A percentile compares a stretch with the other conserved stretches of the same genome.
Conservation (phyloP, 2,329 filamentous ascomycete species). For the Alternaria angustiovoidea region DNA sequence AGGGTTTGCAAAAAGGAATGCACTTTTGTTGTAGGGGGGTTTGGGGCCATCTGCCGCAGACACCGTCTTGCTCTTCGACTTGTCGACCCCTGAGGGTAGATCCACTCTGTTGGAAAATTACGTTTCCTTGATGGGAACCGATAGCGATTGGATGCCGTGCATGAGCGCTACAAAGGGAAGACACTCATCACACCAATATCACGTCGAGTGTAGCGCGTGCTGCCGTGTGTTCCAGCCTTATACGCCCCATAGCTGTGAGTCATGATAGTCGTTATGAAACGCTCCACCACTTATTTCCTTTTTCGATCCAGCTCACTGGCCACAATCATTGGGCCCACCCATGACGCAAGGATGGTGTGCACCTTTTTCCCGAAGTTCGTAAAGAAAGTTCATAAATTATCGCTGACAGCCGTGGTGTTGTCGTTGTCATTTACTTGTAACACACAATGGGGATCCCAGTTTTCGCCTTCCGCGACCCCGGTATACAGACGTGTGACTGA, state of each 20-base stretch:
- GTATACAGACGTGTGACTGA: slow-evolving; percentile 10
- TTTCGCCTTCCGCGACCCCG: slow-evolving; percentile 1
- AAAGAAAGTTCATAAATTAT: slow-evolving; percentile 7
- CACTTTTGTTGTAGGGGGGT: background rate
- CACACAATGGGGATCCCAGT: background rate
- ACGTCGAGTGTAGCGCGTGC: slow-evolving; percentile 3
- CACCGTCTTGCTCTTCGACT: slow-evolving; percentile 1
- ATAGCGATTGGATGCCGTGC: background rate
- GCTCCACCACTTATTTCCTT: slow-evolving; percentile 4
- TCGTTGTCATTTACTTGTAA: slow-evolving; percentile 1
- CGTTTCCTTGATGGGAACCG: background rate
- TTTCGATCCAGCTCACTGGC: slow-evolving; percentile 3
- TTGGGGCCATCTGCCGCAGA: background rate
- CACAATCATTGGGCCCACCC: slow-evolving; percentile 6
- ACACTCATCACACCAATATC: background rate
- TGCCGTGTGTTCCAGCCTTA: slow-evolving; percentile 17
- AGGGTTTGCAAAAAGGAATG: slow-evolving; percentile 1
- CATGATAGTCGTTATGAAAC: slow-evolving; percentile 4
- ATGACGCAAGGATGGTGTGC: slow-evolving; percentile 10
- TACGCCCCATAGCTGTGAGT: slow-evolving; percentile 12
- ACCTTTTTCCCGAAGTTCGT: background rate
- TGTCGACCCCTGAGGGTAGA: slow-evolving; percentile 1
- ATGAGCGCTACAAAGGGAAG: background rate
- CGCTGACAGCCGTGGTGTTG: slow-evolving; percentile 13
- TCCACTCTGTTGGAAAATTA: slow-evolving; percentile 4